These are phyloP conservation scores for Lactarius trivialis DNA, from an alignment of 768 basidiomycete species.

Conservation along the genomic window DNA sequence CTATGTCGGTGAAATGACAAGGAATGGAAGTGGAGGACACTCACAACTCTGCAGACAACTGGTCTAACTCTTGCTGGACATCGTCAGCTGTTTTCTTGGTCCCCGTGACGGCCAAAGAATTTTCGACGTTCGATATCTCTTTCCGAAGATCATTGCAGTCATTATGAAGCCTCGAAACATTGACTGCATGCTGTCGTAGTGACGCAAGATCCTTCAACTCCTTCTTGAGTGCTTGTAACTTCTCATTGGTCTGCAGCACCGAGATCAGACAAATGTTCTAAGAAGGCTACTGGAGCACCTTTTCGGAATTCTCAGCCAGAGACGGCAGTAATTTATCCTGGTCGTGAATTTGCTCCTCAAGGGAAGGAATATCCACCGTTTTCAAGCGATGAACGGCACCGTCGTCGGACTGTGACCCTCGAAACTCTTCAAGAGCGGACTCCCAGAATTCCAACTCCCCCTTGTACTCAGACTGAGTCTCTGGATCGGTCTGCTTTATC, in stretches of 20 bases:
- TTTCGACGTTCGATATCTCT: constrained; percentile 61
- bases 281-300: constrained; percentile 38
- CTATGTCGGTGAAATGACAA: neutral
- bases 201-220: constrained; percentile 53
- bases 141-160: constrained; percentile 53
- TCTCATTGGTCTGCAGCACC: constrained; percentile 42
- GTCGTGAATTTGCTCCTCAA: constrained; percentile 55
- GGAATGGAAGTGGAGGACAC: constrained; percentile 24
- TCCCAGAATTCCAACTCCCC: constrained; percentile 57
- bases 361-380: constrained; percentile 53
- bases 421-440: constrained; percentile 46
- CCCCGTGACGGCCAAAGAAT: constrained; percentile 62
- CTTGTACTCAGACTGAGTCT: constrained; percentile 38
- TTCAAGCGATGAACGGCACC: constrained; percentile 49
- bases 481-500: constrained; percentile 50
- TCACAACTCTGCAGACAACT: constrained; percentile 59
- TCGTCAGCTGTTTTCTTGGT: constrained; percentile 80
- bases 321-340: constrained; percentile 50
- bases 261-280: constrained; percentile 1
- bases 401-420: constrained; percentile 52
- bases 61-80: constrained; percentile 71
- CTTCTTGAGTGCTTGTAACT: constrained; percentile 45
- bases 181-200: constrained; percentile 56
- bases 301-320: constrained; percentile 49
- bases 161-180: constrained; percentile 50